These are phyloP conservation scores for Teratosphaeria nubilosa DNA, from an alignment of 2,329 filamentous ascomycete species.

Conservation along the genomic window DNA sequence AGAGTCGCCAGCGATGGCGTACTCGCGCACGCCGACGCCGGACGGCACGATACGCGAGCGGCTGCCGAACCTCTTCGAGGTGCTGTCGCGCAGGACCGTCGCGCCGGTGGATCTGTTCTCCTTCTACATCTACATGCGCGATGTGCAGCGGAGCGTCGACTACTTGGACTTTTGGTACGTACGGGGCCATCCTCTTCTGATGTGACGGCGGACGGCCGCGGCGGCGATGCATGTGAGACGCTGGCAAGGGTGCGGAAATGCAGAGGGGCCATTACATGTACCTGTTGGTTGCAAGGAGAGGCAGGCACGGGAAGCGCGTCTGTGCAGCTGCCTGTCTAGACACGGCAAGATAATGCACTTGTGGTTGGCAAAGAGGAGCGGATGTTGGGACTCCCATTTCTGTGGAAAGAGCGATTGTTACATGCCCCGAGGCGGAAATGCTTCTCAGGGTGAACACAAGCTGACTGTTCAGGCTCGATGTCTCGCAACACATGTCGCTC, in stretches of 20 bases:
- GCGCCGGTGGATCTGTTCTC: conserved; percentile 95
- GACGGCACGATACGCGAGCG: conserved; percentile 53
- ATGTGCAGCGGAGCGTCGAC: conserved; percentile 94
- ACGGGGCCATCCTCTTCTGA: not conserved
- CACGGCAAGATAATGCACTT: not conserved
- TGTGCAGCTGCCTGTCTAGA: not conserved
- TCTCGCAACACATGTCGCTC: conserved; percentile 96
- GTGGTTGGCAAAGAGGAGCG: not conserved
- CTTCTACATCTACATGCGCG: conserved; percentile 99
- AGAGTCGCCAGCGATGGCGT: conserved; percentile 12
- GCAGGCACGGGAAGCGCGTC: not conserved
- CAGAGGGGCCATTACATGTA: too few species aligned
- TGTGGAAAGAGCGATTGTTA: not conserved
- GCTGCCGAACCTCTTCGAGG: conserved; percentile 89
- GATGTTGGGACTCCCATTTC: not conserved
- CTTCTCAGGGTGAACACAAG: not conserved
- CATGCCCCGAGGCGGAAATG: not conserved
- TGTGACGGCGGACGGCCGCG: not conserved
- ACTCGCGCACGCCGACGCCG: conserved; percentile 19
- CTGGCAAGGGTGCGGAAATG: not conserved
- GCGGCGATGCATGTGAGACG: not conserved
- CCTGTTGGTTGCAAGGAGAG: too few species aligned
- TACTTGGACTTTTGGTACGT: conserved; percentile 95
- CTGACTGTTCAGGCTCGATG: conserved; percentile 70
- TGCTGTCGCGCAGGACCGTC: conserved; percentile 84